Evolutionary conservation across 2,329 filamentous ascomycete genomes (phyloP), one percentile per base, ranked within the genome.

Genomic region (Trichoderma atrobrunneum): DNA sequence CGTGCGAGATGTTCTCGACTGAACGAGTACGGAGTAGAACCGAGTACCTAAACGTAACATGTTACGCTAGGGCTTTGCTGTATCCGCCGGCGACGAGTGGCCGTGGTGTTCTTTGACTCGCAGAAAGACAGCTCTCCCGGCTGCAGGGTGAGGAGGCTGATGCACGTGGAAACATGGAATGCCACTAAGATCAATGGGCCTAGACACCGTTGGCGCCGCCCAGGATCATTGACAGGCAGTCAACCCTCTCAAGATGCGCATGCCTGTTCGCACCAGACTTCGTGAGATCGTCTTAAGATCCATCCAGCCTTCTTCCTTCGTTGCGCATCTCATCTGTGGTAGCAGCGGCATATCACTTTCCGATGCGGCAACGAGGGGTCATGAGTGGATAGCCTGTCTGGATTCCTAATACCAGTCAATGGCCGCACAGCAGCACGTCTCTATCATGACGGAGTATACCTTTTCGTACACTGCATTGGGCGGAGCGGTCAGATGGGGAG

Each of bases 161-260:
- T 54, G 57, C 66, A 69, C 66, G 66, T 69, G 66, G 66, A 69
- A 61, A 51, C 57, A 59, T 69, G 56, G 66, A 54, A 69, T 59
- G 57, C 57, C 66, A 59, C 66, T 61, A 61, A 61, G 59, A 51
- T 30, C 26, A 54, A 32, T 48, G 56, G 66, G n/a, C 24, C 66
- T 39, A 61, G 18, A 21, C 7, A 69, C 24, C 66, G 66, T 61
- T 69, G 66, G 39, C 66, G 57, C n/a, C 28, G 66, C 16, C 66
- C 54, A 34, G 66, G 66, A 61, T 69, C 26, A 59, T 61, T 61
- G 65, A 68, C 65, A 68, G 65, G 65, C 66, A 26, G 16, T 51
- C 66, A 32, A 21, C 54, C 65, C 34, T 64, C 51, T 69, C 36
- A 39, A 69, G 56, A 61, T 61, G 39, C 36, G 39, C 26, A 69